These are phyloP conservation scores for Chalara sp. DNA, from an alignment of 2,329 filamentous ascomycete species.

Conservation along the genomic window DNA sequence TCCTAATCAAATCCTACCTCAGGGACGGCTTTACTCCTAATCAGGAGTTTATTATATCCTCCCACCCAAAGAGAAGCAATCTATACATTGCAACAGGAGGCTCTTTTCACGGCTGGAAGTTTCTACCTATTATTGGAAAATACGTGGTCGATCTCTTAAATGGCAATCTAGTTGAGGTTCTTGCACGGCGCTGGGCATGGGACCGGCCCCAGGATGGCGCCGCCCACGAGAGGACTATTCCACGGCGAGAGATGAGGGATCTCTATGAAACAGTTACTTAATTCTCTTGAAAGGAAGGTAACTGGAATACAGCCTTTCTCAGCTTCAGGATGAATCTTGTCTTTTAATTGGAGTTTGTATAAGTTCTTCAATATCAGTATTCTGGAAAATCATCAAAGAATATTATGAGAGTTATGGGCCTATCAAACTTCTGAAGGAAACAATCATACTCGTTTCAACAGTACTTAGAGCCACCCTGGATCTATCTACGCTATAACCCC, in stretches of 20 bases:
- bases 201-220: conserved; percentile 21
- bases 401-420: too few species aligned
- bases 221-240: conserved; percentile 2
- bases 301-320: too few species aligned
- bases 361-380: too few species aligned
- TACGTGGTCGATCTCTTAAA: conserved; percentile 47
- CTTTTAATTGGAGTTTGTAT: too few species aligned
- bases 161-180: conserved; percentile 31
- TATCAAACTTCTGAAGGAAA: too few species aligned
- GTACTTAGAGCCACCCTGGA: too few species aligned
- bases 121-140: conserved; percentile 54
- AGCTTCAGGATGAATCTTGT: too few species aligned
- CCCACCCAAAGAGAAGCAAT: conserved; percentile 45
- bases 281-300: too few species aligned
- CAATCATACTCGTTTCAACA: too few species aligned
- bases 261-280: too few species aligned
- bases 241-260: conserved; percentile 5
- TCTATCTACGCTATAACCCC: too few species aligned
- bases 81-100: conserved; percentile 56
- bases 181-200: conserved; percentile 39
- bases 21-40: conserved; percentile 57
- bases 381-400: too few species aligned
- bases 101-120: conserved; percentile 60
- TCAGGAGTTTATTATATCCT: conserved; percentile 55
- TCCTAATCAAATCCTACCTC: neutral